Base-by-base conservation (phyloP, 441 rosid species). In the Eutrema salsugineum region DNA sequence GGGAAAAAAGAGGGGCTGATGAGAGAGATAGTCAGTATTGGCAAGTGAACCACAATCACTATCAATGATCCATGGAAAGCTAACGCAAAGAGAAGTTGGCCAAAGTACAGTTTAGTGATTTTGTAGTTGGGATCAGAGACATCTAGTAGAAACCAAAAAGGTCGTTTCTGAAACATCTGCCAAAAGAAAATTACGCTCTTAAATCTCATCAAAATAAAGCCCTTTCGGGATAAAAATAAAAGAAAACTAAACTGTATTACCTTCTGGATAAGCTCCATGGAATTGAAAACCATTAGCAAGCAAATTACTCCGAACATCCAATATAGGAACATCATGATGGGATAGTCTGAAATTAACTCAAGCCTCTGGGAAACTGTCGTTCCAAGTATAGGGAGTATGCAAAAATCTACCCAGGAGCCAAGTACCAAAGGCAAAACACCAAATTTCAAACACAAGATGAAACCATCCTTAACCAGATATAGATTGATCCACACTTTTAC, bases 321-420 rank as follows among this genome's bases (percentile, higher is more conserved):
- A n/a, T 65, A 49, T 20, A 7, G 0, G 33, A 3, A 38, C 38
- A 61, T 15, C 14, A 38, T 5, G 24, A 38, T 24, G 11, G 59
- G 60, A 36, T 0, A n/a, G 3, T 49, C 6, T 38, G 70, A 49
- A 36, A 65, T 1, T 8, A 36, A 0, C 59, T 65, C 70, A 65
- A 65, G 60, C 54, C 48, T 65, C 30, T 16, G 8, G 27, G 70
- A 22, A 33, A 65, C 4, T 5, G 48, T 11, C 5, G 47, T 24
- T 65, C 59, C 70, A 2, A 47, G 0, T 50, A 65, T 15, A 65
- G 70, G 70, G 24, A 65, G 17, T 6, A 7, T 38, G 59, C 59
- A 65, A 28, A 65, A 20, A 38, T 65, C 48, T 1, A 65, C 15
- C 70, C 70, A 65, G 70, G 15, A 65, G 15, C 70, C 70, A n/a